These are phyloP conservation scores for Pseudonitzschia multistriata DNA, from an alignment of 108 stramenopile species.

Conservation along the genomic window DNA sequence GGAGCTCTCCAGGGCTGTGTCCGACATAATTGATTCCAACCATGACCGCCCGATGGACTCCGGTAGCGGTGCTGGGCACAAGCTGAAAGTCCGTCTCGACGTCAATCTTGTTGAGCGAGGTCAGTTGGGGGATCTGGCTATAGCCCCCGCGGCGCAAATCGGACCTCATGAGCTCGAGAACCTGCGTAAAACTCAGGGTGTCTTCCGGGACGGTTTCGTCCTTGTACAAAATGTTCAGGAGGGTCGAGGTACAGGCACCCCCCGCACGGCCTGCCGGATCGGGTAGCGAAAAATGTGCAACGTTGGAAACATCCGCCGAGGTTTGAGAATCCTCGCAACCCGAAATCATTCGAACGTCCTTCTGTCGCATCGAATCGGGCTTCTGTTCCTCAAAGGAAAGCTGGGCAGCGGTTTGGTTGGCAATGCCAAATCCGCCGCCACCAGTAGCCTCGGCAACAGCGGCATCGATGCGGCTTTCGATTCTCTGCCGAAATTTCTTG, in stretches of 20 bases:
- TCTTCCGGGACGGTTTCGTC: slow-evolving; percentile 41
- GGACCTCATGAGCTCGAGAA: slow-evolving; percentile 58
- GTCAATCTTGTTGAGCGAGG: slow-evolving; percentile 48
- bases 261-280: slow-evolving; percentile 75
- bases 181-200: slow-evolving; percentile 67
- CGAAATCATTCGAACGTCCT: slow-evolving; percentile 30
- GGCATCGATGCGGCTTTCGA: too few species aligned
- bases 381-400: slow-evolving; percentile 25
- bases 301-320: slow-evolving; percentile 49
- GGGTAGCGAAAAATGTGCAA: slow-evolving; percentile 64
- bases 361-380: slow-evolving; percentile 10
- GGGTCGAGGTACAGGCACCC: slow-evolving; percentile 85
- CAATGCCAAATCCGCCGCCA: too few species aligned
- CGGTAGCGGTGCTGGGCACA: slow-evolving; percentile 25
- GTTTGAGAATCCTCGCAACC: slow-evolving; percentile 75
- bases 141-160: slow-evolving; percentile 42
- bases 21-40: slow-evolving; percentile 88
- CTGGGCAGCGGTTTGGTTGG: too few species aligned
- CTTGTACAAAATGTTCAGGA: slow-evolving; percentile 68
- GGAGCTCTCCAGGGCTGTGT: slow-evolving; percentile 44
- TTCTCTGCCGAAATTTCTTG: too few species aligned
- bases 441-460: too few species aligned
- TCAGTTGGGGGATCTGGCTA: slow-evolving; percentile 65
- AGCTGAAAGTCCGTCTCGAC: slow-evolving; percentile 34
- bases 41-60: slow-evolving; percentile 54